Conservation (phyloP, 169 alveolate species). For the Eimeria maxima region DNA sequence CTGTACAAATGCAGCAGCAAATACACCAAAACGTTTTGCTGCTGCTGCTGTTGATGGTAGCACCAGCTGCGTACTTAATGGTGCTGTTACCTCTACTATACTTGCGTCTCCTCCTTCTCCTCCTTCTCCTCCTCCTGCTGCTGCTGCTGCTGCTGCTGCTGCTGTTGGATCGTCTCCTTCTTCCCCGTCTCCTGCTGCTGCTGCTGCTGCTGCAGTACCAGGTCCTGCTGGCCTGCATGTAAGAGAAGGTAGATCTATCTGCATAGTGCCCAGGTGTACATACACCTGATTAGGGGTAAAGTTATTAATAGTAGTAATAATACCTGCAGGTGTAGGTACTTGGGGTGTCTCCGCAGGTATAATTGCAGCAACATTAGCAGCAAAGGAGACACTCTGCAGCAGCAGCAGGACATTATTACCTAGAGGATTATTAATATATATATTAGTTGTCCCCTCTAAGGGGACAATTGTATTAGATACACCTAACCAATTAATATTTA, state of each 20-base stretch:
- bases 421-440: background rate
- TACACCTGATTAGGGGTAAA: background rate
- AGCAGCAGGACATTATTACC: slow-evolving; percentile 5
- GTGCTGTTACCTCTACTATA: background rate
- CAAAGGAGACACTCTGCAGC: background rate
- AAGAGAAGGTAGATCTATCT: background rate
- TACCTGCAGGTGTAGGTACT: slow-evolving; percentile 25
- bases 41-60: background rate
- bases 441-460: background rate
- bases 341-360: background rate
- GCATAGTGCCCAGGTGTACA: slow-evolving; percentile 10
- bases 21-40: background rate
- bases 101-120: background rate
- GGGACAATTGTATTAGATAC: background rate
- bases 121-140: no score
- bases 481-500: background rate
- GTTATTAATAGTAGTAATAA: background rate
- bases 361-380: slow-evolving; percentile 1
- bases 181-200: background rate
- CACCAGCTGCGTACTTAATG: background rate
- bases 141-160: background rate
- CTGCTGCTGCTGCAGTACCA: background rate
- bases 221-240: slow-evolving; percentile 17
- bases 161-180: background rate
- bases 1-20: slow-evolving; percentile 40